Base-by-base conservation (phyloP, 345 rosid species). In the Nephelium lappaceum region DNA sequence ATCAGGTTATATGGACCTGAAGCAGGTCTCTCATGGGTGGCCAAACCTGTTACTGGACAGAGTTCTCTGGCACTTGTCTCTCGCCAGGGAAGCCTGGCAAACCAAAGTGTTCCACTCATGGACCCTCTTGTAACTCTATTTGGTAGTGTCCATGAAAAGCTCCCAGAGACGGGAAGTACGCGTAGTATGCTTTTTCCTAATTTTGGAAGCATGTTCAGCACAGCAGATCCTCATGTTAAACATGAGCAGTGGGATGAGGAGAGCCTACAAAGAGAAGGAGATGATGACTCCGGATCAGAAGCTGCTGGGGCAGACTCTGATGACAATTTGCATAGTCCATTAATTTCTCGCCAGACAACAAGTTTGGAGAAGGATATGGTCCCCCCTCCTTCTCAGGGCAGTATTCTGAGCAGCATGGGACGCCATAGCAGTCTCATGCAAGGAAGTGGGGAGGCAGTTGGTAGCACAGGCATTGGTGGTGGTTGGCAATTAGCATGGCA, bases 401-500 rank as follows among this genome's bases (percentile, higher is more conserved):
- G 97, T 78, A 81, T 85, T 70, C 66, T 88, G 23, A 85, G 91
- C 87, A 85, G 90, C 87, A 89, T 90, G 89, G 87, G 98, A 67
- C 89, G 83, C 10, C 88, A 85, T 64, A 90, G 97, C 81, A 93
- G 92, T 8, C 94, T 95, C 23, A 73, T 84, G 77, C 91, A 90
- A 74, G 97, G 92, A 45, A 71, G 74, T 25, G 94, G 89, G 11
- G 98, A 93, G 66, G 83, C 86, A 67, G 91, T 75, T 19, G 80
- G 90, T 58, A 81, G 92, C 57, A 87, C 94, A 68, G 99, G 97
- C n/a, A 93, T 95, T 71, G 98, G 99, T 65, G 93, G 97, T 27
- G 98, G 98, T 47, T 96, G 99, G 99, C 97, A 94, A 83, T 84
- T 96, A 91, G 98, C 98, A 6, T 96, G 94, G 85, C 91, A 93